Evolutionary conservation across 2,329 filamentous ascomycete genomes (phyloP), one percentile per base, ranked within the genome.

Genomic region (Zymoseptoria crescenta): DNA sequence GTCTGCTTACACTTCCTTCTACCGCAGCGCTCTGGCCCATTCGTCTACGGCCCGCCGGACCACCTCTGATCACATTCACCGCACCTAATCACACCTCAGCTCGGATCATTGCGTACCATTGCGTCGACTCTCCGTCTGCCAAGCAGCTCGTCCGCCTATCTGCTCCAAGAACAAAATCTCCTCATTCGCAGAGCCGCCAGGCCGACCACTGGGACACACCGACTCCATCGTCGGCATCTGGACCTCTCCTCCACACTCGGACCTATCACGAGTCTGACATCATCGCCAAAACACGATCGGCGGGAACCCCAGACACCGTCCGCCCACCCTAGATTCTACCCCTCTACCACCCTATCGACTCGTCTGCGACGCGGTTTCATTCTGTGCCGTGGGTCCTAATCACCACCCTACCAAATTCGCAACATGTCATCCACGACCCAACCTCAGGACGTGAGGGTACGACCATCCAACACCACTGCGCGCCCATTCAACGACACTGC

Each of bases 401-500:
- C 55, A 52, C 35, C 35, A 41, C 10, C 35, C 35, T 41, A 50
- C 52, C 30, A 60, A 41, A 50, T 54, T 49, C 55, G 24, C 55
- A 63, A 50, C 54, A 68, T 68, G 65, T 62, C 66, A 56, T 61
- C 67, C 27, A 55, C 62, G 45, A 59, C 59, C 20, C 56, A 57
- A 57, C 56, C 62, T 30, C 57, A 59, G 53, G 66, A 68, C 62
- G 59, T 55, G 45, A 67, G 64, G 60, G 67, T 69, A 69, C 59
- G 63, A 60, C 55, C 57, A 55, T 49, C 58, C 61, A 56, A n/a
- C 20, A 21, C 21, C 50, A 27, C n/a, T n/a, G 21, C 21, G 10
- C 20, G 24, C 53, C 49, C 45, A 49, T 29, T 10, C 35, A 16
- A 41, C 35, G 16, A 41, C 13, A 41, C 35, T 13, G 10, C 35